Conservation (phyloP, 768 basidiomycete genomes). For the Boletus barrowsii region DNA sequence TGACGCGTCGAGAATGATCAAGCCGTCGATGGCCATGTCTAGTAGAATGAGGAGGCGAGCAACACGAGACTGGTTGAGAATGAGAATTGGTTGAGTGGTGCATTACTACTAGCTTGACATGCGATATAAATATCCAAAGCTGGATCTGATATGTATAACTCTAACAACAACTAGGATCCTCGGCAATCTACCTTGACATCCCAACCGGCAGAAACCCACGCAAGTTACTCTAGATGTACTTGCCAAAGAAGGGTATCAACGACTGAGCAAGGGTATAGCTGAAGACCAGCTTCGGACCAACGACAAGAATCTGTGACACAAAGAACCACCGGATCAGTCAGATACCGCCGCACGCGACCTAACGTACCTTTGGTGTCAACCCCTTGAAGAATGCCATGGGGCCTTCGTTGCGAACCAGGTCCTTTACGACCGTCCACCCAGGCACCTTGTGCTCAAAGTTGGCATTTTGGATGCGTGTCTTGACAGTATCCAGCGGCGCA, state of each 20-base stretch:
- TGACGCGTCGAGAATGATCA: constrained; percentile 73
- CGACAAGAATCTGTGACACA: constrained; percentile 74
- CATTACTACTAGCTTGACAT: constrained; percentile 1
- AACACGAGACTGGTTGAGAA: no score
- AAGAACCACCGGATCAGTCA: constrained; percentile 5
- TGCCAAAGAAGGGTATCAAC: constrained; percentile 87
- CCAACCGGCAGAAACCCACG: background rate
- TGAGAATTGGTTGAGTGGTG: background rate
- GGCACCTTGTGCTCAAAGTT: constrained; percentile 87
- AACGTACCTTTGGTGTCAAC: constrained; percentile 84
- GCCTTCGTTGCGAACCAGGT: constrained; percentile 87
- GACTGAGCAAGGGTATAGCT: constrained; percentile 96
- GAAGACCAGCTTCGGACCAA: constrained; percentile 97
- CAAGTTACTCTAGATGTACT: constrained; percentile 58
- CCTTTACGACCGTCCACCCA: constrained; percentile 78
- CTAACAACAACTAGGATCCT: constrained; percentile 1
- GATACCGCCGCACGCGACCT: constrained; percentile 7
- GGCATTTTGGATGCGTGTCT: constrained; percentile 97
- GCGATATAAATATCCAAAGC: constrained; percentile 6
- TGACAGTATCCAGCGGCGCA: constrained; percentile 93
- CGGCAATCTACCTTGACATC: background rate
- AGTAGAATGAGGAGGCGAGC: background rate
- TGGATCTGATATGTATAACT: constrained; percentile 3
- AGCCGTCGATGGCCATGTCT: constrained; percentile 73
- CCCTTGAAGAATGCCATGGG: constrained; percentile 89